phyloP scores from a whole-genome alignment of 305 asterid species.

The Solanum hybrid region DNA sequence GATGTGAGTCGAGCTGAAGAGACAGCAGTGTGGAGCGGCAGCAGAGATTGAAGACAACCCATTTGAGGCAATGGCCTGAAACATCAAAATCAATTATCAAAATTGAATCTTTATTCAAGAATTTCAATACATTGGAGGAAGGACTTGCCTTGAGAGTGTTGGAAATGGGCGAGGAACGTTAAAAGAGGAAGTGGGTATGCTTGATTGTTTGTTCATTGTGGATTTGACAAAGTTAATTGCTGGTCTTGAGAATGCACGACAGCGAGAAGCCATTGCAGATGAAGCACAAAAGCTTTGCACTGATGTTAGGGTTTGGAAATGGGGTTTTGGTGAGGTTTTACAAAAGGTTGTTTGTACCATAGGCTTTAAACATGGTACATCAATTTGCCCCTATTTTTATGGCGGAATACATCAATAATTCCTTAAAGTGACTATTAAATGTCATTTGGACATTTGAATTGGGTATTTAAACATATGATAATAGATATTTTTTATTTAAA shows the following conservation, averaged over 20 bases:
- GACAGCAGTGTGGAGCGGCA: conserved; percentile 70
- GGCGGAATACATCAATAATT: no score
- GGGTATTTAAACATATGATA: no score
- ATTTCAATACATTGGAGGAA: background rate
- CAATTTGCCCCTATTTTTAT: background rate
- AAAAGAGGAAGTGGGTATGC: conserved; percentile 22
- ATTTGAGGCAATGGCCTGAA: conserved; percentile 64
- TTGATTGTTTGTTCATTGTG: conserved; percentile 38
- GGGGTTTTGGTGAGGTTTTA: conserved; percentile 22
- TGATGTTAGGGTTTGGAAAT: conserved; percentile 29
- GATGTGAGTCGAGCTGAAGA: conserved; percentile 80
- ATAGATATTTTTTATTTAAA: no score
- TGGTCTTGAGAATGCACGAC: conserved; percentile 53
- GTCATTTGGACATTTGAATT: no score
- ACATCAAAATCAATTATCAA: conserved; percentile 7
- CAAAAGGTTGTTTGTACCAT: background rate
- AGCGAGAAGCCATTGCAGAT: conserved; percentile 60
- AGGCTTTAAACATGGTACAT: background rate
- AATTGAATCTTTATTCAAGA: conserved; percentile 7
- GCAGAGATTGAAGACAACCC: conserved; percentile 56
- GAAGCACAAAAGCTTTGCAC: background rate
- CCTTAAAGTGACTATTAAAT: no score
- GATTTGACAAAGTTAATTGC: conserved; percentile 54
- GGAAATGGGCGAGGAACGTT: conserved; percentile 26
- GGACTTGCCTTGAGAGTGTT: conserved; percentile 37